Conservation (phyloP, 2,329 filamentous ascomycete genomes). For the Exophiala aquamarina region DNA sequence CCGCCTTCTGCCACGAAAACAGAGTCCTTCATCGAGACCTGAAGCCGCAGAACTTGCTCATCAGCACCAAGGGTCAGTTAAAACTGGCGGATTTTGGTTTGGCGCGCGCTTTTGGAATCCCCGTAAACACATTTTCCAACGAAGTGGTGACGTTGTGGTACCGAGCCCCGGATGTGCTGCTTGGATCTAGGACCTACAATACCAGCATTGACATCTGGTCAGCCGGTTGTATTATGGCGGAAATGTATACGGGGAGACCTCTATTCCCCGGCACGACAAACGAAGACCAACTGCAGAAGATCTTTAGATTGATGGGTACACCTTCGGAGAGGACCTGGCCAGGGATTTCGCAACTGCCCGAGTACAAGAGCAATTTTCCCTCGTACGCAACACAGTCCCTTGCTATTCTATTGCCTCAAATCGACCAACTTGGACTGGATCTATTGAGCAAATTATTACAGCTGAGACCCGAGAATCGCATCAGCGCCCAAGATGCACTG, state of each 20-base stretch:
- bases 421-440: slow-evolving; percentile 84
- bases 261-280: slow-evolving; percentile 97
- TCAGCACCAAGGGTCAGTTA: slow-evolving; percentile 81
- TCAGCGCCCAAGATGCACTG: slow-evolving; percentile 82
- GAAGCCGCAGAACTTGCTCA: slow-evolving; percentile 88
- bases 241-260: slow-evolving; percentile 96
- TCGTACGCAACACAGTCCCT: slow-evolving; percentile 93
- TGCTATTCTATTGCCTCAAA: slow-evolving; percentile 80
- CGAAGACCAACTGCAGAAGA: slow-evolving; percentile 94
- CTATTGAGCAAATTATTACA: slow-evolving; percentile 89
- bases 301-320: slow-evolving; percentile 98
- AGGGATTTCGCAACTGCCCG: slow-evolving; percentile 90
- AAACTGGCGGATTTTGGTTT: slow-evolving; percentile 90
- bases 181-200: slow-evolving; percentile 94
- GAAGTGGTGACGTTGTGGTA: slow-evolving; percentile 63
- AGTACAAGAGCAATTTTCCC: slow-evolving; percentile 94
- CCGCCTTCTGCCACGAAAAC: slow-evolving; percentile 98
- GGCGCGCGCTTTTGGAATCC: slow-evolving; percentile 86
- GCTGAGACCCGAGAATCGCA: slow-evolving; percentile 83
- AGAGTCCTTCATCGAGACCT: slow-evolving; percentile 90
- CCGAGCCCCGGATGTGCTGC: slow-evolving; percentile 88
- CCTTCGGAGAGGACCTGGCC: slow-evolving; percentile 95
- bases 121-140: slow-evolving; percentile 87
- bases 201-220: slow-evolving; percentile 99
- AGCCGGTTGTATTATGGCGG: slow-evolving; percentile 98